Evolutionary conservation across 2,329 filamentous ascomycete species (phyloP).

Genomic region (Botryotinia convoluta): DNA sequence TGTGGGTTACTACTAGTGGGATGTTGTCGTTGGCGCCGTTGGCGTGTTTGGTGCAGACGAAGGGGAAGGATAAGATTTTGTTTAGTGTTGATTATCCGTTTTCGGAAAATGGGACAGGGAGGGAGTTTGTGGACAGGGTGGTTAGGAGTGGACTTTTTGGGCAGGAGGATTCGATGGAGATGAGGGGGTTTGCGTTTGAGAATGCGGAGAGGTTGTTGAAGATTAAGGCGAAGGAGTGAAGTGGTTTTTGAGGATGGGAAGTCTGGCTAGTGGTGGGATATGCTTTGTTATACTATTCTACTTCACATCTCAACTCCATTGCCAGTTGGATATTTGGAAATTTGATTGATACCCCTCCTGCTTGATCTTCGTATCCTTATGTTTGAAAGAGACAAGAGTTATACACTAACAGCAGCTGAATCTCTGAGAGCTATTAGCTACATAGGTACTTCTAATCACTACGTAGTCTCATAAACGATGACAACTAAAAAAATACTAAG

Average conservation of each 20-base stretch:
- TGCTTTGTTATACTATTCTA: too few species aligned
- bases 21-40: conserved; percentile 50
- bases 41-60: conserved; percentile 45
- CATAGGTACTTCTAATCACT: background rate
- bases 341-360: background rate
- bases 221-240: conserved; percentile 15
- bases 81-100: conserved; percentile 60
- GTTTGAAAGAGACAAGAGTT: background rate
- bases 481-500: background rate
- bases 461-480: background rate
- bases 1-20: conserved; percentile 57
- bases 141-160: conserved; percentile 49
- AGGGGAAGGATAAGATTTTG: conserved; percentile 49
- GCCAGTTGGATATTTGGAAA: background rate
- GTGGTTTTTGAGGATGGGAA: background rate
- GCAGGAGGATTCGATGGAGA: conserved; percentile 43
- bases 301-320: background rate
- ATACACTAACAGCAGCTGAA: background rate
- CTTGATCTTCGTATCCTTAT: background rate
- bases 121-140: conserved; percentile 49
- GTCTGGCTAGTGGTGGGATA: too few species aligned
- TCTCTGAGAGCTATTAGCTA: background rate
- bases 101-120: conserved; percentile 48
- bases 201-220: conserved; percentile 51
- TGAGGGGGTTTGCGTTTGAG: conserved; percentile 48